phyloP scores from a whole-genome alignment of 768 basidiomycete species.

The Antrodiella citrinella region DNA sequence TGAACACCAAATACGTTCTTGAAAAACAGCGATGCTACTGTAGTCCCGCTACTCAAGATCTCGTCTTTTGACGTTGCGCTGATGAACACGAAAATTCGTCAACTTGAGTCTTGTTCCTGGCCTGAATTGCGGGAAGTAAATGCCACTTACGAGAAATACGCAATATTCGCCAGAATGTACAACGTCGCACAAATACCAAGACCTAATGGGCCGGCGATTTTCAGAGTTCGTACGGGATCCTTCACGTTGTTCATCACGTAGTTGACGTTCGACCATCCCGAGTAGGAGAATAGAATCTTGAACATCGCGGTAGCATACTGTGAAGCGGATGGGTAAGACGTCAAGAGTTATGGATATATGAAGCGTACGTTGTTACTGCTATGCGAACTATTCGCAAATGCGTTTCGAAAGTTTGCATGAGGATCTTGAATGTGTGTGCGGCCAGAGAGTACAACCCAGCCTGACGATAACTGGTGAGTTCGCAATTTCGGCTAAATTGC shows the following conservation, averaged over 20 bases:
- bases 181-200: slow-evolving; percentile 43
- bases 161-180: slow-evolving; percentile 49
- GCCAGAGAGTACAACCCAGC: slow-evolving; percentile 55
- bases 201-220: slow-evolving; percentile 55
- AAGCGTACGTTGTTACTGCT: slow-evolving; percentile 38
- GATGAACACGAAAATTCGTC: too few relatives aligned
- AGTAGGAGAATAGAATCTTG: slow-evolving; percentile 43
- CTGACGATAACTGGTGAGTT: slow-evolving; percentile 19
- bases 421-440: slow-evolving; percentile 47
- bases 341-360: background rate
- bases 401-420: slow-evolving; percentile 45
- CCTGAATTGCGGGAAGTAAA: too few relatives aligned
- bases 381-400: slow-evolving; percentile 47
- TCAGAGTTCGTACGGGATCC: slow-evolving; percentile 51
- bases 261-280: slow-evolving; percentile 50
- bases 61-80: slow-evolving; percentile 40
- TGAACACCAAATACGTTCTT: slow-evolving; percentile 44
- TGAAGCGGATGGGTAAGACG: background rate
- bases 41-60: slow-evolving; percentile 40
- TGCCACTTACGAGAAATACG: slow-evolving; percentile 41
- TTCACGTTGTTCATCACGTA: slow-evolving; percentile 56
- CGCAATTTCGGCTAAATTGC: too few relatives aligned
- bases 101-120: too few relatives aligned
- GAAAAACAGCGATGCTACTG: slow-evolving; percentile 54
- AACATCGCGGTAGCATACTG: slow-evolving; percentile 56